Conservation (phyloP, 2,329 filamentous ascomycete species). For the Colletotrichum coccodes region DNA sequence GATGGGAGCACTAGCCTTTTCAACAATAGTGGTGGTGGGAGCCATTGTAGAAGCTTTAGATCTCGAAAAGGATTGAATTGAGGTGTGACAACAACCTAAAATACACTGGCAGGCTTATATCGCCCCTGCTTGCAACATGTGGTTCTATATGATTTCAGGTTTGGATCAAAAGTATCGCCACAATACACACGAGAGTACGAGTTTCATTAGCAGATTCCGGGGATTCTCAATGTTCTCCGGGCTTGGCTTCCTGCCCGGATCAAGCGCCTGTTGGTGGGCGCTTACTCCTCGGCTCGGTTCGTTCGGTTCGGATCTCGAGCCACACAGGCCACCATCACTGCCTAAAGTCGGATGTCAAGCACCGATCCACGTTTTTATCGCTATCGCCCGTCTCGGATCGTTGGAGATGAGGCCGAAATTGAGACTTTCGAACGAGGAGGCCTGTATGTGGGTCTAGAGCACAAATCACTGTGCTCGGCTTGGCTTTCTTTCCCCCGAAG, state of each 20-base stretch:
- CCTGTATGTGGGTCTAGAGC: not conserved
- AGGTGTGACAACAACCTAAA: not conserved
- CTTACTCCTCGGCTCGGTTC: conserved; percentile 10
- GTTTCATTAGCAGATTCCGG: no score
- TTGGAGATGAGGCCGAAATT: not conserved
- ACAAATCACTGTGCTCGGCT: not conserved
- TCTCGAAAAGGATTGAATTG: not conserved
- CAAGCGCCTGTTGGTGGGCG: not conserved
- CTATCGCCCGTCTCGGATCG: not conserved
- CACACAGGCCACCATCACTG: no score
- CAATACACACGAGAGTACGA: not conserved
- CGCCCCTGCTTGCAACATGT: not conserved
- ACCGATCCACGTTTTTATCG: not conserved
- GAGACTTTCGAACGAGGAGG: not conserved
- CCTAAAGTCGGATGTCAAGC: not conserved
- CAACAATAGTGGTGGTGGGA: conserved; percentile 5
- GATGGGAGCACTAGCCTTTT: conserved; percentile 13
- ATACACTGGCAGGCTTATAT: not conserved
- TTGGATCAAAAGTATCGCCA: not conserved
- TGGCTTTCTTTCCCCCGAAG: not conserved
- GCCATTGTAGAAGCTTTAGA: conserved; percentile 38
- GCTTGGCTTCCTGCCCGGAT: not conserved
- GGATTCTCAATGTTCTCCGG: not conserved
- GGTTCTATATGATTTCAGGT: conserved; percentile 7
- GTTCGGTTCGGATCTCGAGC: conserved; percentile 13